These are phyloP conservation scores for Backusella morwellensis DNA, from an alignment of 192 early-diverging fungal species.

Conservation along the genomic window DNA sequence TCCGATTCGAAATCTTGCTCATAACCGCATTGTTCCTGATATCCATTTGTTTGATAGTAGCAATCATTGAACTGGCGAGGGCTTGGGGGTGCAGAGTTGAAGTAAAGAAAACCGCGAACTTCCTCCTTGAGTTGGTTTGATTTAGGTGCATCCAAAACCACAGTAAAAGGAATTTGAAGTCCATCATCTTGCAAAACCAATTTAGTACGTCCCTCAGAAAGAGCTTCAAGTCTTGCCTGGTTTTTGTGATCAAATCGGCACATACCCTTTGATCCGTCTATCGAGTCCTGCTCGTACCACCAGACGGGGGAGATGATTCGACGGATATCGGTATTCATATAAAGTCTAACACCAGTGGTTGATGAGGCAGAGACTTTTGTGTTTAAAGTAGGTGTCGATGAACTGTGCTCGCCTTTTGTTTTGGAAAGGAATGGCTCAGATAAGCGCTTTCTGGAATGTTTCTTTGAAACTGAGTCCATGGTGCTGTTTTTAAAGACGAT, in stretches of 20 bases:
- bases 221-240: slow-evolving; percentile 31
- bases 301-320: slow-evolving; percentile 22
- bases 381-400: background rate
- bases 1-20: background rate
- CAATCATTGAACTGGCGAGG: background rate
- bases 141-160: slow-evolving; percentile 2
- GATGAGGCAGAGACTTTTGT: background rate
- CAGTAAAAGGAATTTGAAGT: slow-evolving; percentile 11
- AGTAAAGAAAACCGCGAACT: slow-evolving; percentile 11
- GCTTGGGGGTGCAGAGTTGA: background rate
- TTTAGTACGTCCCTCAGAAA: slow-evolving; percentile 17
- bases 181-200: slow-evolving; percentile 16
- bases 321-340: slow-evolving; percentile 16
- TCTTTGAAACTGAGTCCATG: background rate
- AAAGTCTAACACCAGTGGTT: background rate
- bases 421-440: background rate
- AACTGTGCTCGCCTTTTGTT: background rate
- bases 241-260: slow-evolving; percentile 29
- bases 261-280: slow-evolving; percentile 29
- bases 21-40: background rate
- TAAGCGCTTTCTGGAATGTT: background rate
- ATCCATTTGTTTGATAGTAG: background rate
- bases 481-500: slow-evolving; percentile 3
- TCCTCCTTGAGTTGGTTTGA: slow-evolving; percentile 1
- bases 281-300: slow-evolving; percentile 27